Evolutionary conservation across 2,329 filamentous ascomycete genomes (phyloP), one percentile per base, ranked within the genome.

Genomic region (Madurella mycetomatis): DNA sequence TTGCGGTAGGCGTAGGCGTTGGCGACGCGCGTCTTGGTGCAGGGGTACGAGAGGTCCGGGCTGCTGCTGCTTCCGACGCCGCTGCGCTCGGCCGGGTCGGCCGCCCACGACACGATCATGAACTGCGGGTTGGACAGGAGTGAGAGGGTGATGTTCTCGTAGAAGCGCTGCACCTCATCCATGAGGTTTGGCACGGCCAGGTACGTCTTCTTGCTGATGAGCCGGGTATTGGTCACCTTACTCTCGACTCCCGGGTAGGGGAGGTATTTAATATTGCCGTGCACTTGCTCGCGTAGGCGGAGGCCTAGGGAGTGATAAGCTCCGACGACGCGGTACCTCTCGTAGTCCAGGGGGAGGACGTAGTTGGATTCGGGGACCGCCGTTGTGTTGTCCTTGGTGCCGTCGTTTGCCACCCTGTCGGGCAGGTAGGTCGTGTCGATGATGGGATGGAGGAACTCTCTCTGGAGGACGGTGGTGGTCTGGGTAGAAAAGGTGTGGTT

Each of bases 191-290:
- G 40, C 11, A 60, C 59, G 1, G 69, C 62, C 19, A 72, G 66
- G 51, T 65, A 70, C 5, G 60, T 67, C 1, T 59, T 43, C 18
- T 56, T 65, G 58, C 73, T 64, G 16, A 78, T 65, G 1, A 79
- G 65, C n/a, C 68, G 67, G 1, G 75, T 78, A 54, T 73, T 72
- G 8, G 73, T 66, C 16, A 72, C 68, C 4, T 72, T 66, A 0
- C 69, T 69, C 47, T 65, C 65, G 30, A 60, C 64, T 8, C 69
- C 61, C 4, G 65, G 61, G 49, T 59, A 64, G 31, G 62, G 61
- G 1, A 61, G 50, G 13, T 62, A 58, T 17, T 58, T 37, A 31
- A 68, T 58, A 13, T 63, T 65, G 18, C 72, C 72, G 48, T 69
- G 62, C 13, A 74, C 47, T 31, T 67, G 66, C 11, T 56, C 9